Percentiles rank a stretch among this genome's conserved stretches.
These are phyloP conservation scores for Candida yuanshanica DNA, from an alignment of 805 yeast species.

Conservation along the genomic window DNA sequence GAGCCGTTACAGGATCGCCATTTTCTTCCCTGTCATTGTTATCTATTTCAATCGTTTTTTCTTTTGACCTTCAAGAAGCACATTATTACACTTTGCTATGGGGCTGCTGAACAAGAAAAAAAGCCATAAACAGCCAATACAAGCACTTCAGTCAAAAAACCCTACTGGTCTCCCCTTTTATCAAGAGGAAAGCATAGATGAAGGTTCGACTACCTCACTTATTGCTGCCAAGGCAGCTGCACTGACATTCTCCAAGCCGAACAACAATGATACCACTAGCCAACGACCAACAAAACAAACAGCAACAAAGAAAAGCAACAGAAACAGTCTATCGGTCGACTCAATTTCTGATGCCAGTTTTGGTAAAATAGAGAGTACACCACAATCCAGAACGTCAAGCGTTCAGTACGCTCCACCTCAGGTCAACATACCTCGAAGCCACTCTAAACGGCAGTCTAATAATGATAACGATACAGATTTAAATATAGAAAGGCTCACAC, in stretches of 20 bases:
- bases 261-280: slow-evolving; percentile 9
- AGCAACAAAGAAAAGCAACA: no score
- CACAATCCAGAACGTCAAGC: neutral
- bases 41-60: no score
- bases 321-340: slow-evolving; percentile 3
- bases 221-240: slow-evolving; percentile 24
- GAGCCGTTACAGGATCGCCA: no score
- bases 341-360: neutral
- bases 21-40: no score
- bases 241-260: slow-evolving; percentile 2
- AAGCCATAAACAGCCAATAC: slow-evolving; percentile 11
- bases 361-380: neutral
- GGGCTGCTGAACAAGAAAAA: slow-evolving; percentile 19
- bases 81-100: no score
- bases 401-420: slow-evolving; percentile 6
- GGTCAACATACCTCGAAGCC: neutral
- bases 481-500: neutral
- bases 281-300: no score
- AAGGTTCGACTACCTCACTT: slow-evolving; percentile 9
- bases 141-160: slow-evolving; percentile 17
- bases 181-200: neutral
- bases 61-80: no score
- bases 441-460: slow-evolving; percentile 5
- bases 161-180: slow-evolving; percentile 19
- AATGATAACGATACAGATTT: neutral